Percentiles rank a stretch among this genome's conserved stretches.
These are phyloP conservation scores for Physaria fendleri DNA, from an alignment of 345 rosid genomes.

Conservation along the genomic window DNA sequence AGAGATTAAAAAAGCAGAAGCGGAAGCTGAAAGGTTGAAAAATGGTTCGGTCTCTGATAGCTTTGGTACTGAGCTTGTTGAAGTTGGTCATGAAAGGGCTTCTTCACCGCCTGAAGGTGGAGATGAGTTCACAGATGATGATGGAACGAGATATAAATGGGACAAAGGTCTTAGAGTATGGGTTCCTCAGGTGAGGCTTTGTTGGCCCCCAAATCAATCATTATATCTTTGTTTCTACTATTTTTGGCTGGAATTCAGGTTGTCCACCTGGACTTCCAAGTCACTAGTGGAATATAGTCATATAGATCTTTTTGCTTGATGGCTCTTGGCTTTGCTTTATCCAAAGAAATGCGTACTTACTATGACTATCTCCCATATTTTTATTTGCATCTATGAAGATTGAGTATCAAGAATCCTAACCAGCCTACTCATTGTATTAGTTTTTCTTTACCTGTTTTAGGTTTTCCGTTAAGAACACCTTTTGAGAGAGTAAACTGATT, in stretches of 20 bases:
- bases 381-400: constrained; percentile 1
- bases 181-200: constrained; percentile 80
- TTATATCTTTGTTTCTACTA: background rate
- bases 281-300: background rate
- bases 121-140: constrained; percentile 93
- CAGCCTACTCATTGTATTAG: background rate
- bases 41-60: constrained; percentile 38
- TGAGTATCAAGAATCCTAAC: background rate
- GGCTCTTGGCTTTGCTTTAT: background rate
- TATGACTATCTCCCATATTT: background rate
- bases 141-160: constrained; percentile 89
- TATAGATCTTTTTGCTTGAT: constrained; percentile 16
- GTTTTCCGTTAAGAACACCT: background rate
- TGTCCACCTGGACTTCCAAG: background rate
- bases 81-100: constrained; percentile 36
- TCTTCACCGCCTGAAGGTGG: constrained; percentile 80
- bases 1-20: constrained; percentile 74
- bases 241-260: background rate
- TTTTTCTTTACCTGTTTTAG: background rate
- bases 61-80: constrained; percentile 28
- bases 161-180: constrained; percentile 63
- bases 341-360: background rate
- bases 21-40: constrained; percentile 48
- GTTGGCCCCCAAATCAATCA: background rate
- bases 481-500: background rate